Base-by-base conservation (phyloP, 164 flowering plant genomes). In the Nelumbo lutea region DNA sequence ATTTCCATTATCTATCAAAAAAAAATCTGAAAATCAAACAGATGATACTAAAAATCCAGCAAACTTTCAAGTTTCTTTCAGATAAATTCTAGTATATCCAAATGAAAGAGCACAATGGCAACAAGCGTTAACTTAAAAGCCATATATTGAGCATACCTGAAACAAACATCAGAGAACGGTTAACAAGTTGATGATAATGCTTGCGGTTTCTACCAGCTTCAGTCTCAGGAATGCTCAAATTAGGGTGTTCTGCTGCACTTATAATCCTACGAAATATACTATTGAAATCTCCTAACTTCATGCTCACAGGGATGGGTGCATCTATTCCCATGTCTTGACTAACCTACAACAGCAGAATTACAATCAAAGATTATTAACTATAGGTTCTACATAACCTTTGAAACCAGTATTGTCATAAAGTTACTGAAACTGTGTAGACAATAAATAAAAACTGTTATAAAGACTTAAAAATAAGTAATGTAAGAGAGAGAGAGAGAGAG, bases 321-420 rank as follows among this genome's bases (percentile, higher is more conserved):
- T 92, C 97, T 70, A 92, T 85, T 59, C 99, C 99, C 95, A 95
- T 83, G 72, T 88, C 96, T 69, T 90, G 99, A 79, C 95, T 88
- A 50, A 89, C 90, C 99, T 95, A 67, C 74, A 77, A 64, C 63
- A 75, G 44, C 68, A 57, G 42, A 70, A 67, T 14, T 42, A 56
- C n/a, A 50, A 40, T 39, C n/a, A 27, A 67, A 48, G 46, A n/a
- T 15, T 39, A 64, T 42, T 42, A 38, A 72, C 13, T 43, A 38
- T 64, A 51, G 5, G 38, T 63, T n/a, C 42, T 13, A 55, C 1
- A 42, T 7, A 27, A 27, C 27, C 27, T 27, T 27, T 27, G 27
- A 27, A 27, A 27, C 27, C 27, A 27, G 27, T 27, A 27, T 27
- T 27, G 27, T 6, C 42, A 9, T 13, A 14, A 14, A 53, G 27